A percentile compares a stretch with the other conserved stretches of the same genome.
phyloP scores from a whole-genome alignment of 169 alveolate species.

The Plasmodium chabaudi region DNA sequence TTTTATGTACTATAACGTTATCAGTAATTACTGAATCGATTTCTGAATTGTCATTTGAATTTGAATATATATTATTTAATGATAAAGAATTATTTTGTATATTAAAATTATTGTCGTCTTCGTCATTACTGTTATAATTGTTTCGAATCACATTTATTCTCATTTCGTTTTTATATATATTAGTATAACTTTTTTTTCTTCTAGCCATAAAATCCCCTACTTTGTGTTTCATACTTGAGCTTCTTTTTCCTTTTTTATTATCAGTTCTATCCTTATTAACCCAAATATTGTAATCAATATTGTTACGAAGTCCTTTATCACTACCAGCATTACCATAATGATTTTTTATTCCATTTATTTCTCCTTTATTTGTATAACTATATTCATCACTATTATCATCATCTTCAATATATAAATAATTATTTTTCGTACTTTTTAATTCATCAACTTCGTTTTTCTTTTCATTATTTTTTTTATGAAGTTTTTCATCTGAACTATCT shows the following conservation, averaged over 20 bases:
- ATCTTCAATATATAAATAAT: constrained; percentile 4
- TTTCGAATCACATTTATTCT: constrained; percentile 46
- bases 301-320: background rate
- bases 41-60: constrained; percentile 56
- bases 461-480: background rate
- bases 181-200: background rate
- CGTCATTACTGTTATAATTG: constrained; percentile 67
- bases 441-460: background rate
- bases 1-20: constrained; percentile 14
- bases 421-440: background rate
- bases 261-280: background rate
- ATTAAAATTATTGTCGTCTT: constrained; percentile 36
- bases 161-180: constrained; percentile 38
- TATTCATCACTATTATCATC: constrained; percentile 9
- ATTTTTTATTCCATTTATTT: constrained; percentile 42
- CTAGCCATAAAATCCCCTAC: constrained; percentile 13
- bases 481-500: background rate
- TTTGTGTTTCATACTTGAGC: constrained; percentile 1
- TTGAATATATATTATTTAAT: constrained; percentile 30
- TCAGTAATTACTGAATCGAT: constrained; percentile 48
- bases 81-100: constrained; percentile 31
- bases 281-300: background rate
- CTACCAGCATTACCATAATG: constrained; percentile 10
- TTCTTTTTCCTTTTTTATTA: background rate
- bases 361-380: constrained; percentile 18